Percentiles rank a stretch among this genome's conserved stretches.
Conservation (phyloP, 345 rosid genomes). For the Arabis alpina region DNA sequence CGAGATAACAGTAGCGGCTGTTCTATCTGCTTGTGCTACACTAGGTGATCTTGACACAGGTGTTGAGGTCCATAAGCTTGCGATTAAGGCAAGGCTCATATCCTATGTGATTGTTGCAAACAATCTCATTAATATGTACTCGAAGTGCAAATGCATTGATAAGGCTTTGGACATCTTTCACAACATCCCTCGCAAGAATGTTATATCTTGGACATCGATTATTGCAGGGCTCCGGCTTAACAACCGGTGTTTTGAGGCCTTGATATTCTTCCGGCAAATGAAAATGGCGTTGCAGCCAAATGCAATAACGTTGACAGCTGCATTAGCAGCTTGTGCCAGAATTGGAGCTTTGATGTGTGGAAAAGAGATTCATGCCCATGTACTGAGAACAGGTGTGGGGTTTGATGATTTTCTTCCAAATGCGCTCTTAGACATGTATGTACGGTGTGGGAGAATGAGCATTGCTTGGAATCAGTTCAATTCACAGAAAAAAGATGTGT, state of each 20-base stretch:
- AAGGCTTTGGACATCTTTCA: slow-evolving; percentile 70
- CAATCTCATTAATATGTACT: slow-evolving; percentile 80
- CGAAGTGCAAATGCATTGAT: slow-evolving; percentile 74
- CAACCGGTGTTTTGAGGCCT: slow-evolving; percentile 77
- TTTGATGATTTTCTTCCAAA: slow-evolving; percentile 67
- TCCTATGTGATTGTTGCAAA: slow-evolving; percentile 67
- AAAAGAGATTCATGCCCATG: slow-evolving; percentile 77
- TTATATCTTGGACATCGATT: slow-evolving; percentile 84
- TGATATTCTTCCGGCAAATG: slow-evolving; percentile 72
- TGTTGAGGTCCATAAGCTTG: slow-evolving; percentile 67
- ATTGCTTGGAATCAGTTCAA: slow-evolving; percentile 69
- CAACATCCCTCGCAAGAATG: slow-evolving; percentile 64
- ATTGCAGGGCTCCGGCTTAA: slow-evolving; percentile 73
- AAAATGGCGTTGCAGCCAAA: slow-evolving; percentile 60
- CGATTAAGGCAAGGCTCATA: slow-evolving; percentile 55
- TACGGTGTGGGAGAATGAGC: slow-evolving; percentile 74
- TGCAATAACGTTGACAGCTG: slow-evolving; percentile 65
- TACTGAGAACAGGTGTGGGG: slow-evolving; percentile 56
- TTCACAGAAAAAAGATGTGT: slow-evolving; percentile 54
- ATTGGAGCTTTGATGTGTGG: slow-evolving; percentile 86
- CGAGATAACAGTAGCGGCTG: slow-evolving; percentile 67
- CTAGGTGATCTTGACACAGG: slow-evolving; percentile 61
- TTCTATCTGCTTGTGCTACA: slow-evolving; percentile 68
- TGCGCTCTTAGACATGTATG: slow-evolving; percentile 79
- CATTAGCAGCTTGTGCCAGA: slow-evolving; percentile 80